Conservation (phyloP, 2,329 filamentous ascomycete genomes). For the Aureobasidium zeae region DNA sequence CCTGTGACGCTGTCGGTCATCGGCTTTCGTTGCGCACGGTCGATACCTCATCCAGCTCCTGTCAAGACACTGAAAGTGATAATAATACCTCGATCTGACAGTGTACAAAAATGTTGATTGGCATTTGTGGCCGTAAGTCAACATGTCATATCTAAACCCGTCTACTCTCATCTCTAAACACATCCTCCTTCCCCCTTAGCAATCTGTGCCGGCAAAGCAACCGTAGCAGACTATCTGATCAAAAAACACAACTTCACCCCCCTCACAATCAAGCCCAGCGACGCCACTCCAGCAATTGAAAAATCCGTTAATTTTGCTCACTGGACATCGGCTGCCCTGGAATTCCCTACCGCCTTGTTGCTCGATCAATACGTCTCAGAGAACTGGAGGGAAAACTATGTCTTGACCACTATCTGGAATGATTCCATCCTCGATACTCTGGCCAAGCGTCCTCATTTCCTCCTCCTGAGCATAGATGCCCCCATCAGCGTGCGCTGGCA, state of each 20-base stretch:
- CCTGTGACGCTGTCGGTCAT: too few species aligned
- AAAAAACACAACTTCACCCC: constrained; percentile 73
- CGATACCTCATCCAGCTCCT: too few species aligned
- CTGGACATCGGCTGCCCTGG: constrained; percentile 11
- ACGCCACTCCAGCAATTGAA: constrained; percentile 33
- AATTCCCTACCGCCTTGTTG: constrained; percentile 53
- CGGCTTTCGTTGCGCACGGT: too few species aligned
- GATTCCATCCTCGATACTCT: constrained; percentile 66
- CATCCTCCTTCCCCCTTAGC: constrained; percentile 41
- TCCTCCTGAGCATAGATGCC: constrained; percentile 84
- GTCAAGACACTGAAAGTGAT: too few species aligned
- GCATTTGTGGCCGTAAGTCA: constrained; percentile 59
- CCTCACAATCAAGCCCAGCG: constrained; percentile 48
- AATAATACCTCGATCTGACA: too few species aligned
- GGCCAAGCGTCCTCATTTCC: constrained; percentile 76
- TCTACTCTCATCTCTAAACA: too few species aligned
- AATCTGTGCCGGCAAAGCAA: constrained; percentile 87
- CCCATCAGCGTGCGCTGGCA: constrained; percentile 76
- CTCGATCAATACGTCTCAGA: constrained; percentile 80
- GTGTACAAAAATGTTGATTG: constrained; percentile 60
- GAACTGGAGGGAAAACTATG: constrained; percentile 74
- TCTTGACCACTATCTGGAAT: constrained; percentile 73
- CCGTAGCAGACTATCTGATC: constrained; percentile 79
- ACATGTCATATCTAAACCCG: too few species aligned
- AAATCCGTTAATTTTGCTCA: constrained; percentile 33